These are phyloP conservation scores for Hymenoscyphus occultus DNA, from an alignment of 2,329 filamentous ascomycete species.

Conservation along the genomic window DNA sequence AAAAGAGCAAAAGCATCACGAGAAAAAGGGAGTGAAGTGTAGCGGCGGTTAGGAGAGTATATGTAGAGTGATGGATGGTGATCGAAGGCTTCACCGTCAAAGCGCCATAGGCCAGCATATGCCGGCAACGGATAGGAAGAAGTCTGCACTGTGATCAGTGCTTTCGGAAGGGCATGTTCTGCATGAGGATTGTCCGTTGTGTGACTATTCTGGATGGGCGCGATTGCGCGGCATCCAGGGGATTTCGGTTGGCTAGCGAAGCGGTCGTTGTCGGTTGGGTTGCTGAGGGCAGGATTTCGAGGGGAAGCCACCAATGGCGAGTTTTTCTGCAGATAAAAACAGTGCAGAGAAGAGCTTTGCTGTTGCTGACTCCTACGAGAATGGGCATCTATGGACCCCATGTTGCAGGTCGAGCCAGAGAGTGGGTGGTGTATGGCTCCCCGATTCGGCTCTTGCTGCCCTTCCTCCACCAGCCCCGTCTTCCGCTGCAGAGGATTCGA, in stretches of 20 bases:
- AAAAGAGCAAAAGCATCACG: slow-evolving; percentile 32
- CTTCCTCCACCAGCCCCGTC: not conserved
- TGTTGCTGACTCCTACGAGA: slow-evolving; percentile 2
- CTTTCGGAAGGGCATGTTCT: slow-evolving; percentile 24
- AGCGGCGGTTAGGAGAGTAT: slow-evolving; percentile 34
- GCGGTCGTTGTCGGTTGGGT: slow-evolving; percentile 21
- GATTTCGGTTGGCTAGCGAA: slow-evolving; percentile 24
- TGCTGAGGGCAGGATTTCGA: slow-evolving; percentile 9
- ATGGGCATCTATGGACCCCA: not conserved
- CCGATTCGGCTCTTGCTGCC: slow-evolving; percentile 2
- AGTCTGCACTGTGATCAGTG: slow-evolving; percentile 32
- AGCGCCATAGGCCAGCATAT: slow-evolving; percentile 32
- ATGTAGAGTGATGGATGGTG: slow-evolving; percentile 28
- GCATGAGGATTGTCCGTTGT: slow-evolving; percentile 24
- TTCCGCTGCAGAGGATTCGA: slow-evolving; percentile 1
- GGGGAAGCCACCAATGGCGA: slow-evolving; percentile 2
- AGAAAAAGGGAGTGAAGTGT: slow-evolving; percentile 23
- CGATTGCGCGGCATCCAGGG: slow-evolving; percentile 16
- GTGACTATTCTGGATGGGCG: slow-evolving; percentile 28
- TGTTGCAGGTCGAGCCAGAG: not conserved
- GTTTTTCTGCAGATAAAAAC: slow-evolving; percentile 6
- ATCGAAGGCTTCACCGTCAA: slow-evolving; percentile 25
- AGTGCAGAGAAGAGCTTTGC: not conserved
- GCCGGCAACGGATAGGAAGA: slow-evolving; percentile 20
- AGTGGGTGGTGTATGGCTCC: slow-evolving; percentile 8